A percentile compares a stretch with the other conserved stretches of the same genome.
Evolutionary conservation across 1,284 basidiomycete species (phyloP).

Genomic region (Neonothopanus nambi): DNA sequence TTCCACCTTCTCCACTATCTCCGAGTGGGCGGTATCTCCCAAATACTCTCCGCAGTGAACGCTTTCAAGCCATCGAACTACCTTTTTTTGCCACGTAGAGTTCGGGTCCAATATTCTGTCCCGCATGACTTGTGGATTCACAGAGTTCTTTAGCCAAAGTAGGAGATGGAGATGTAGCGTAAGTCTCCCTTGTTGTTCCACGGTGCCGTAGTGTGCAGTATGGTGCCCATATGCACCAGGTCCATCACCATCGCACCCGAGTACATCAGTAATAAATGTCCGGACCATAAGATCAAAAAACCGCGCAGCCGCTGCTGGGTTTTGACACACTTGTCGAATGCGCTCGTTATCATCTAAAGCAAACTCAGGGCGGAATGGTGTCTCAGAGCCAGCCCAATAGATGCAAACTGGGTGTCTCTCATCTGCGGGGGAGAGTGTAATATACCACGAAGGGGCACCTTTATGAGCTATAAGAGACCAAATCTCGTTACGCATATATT

Average conservation of each 20-base stretch:
- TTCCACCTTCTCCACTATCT: not conserved
- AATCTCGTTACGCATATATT: conserved; percentile 37
- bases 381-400: conserved; percentile 25
- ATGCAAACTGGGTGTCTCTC: conserved; percentile 26
- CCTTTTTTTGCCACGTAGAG: conserved; percentile 16
- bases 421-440: conserved; percentile 29
- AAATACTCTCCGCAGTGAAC: conserved; percentile 17
- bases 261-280: conserved; percentile 20
- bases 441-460: conserved; percentile 29
- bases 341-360: not conserved
- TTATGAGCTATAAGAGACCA: conserved; percentile 32
- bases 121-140: conserved; percentile 28
- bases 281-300: conserved; percentile 27
- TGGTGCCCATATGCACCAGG: conserved; percentile 28
- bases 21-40: conserved; percentile 5
- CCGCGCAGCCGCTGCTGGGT: conserved; percentile 26
- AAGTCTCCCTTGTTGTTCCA: conserved; percentile 35
- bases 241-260: conserved; percentile 7
- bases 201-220: conserved; percentile 35
- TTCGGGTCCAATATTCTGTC: conserved; percentile 21
- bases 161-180: conserved; percentile 34
- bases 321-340: conserved; percentile 23
- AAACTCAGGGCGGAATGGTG: conserved; percentile 3
- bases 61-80: conserved; percentile 22
- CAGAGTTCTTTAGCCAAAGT: conserved; percentile 27